phyloP scores from a whole-genome alignment of 2,329 filamentous ascomycete genomes.

The Neurospora crassa region DNA sequence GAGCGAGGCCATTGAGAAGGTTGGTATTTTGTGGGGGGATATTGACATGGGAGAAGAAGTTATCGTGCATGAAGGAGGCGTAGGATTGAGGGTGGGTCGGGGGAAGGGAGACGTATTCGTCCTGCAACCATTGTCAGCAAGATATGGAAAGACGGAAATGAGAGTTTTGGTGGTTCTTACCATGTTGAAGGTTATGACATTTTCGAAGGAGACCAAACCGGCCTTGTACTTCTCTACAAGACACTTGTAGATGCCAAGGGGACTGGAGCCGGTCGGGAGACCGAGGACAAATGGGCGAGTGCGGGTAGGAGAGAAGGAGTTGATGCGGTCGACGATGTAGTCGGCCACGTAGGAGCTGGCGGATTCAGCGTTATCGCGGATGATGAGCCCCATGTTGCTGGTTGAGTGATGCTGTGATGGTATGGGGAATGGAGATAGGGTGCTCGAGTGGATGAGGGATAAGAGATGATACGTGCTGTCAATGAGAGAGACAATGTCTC shows the following conservation, averaged over 20 bases:
- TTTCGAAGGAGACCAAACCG: slow-evolving; percentile 39
- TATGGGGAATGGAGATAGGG: background rate
- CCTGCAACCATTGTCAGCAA: slow-evolving; percentile 40
- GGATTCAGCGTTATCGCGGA: slow-evolving; percentile 51
- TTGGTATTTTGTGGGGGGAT: slow-evolving; percentile 60
- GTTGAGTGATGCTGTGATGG: background rate
- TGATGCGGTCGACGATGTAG: slow-evolving; percentile 66
- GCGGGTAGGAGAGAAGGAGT: slow-evolving; percentile 53
- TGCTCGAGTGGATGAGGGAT: background rate
- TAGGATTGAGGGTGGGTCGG: slow-evolving; percentile 69
- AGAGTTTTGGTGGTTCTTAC: slow-evolving; percentile 8
- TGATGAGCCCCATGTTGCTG: slow-evolving; percentile 57
- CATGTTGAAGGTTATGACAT: slow-evolving; percentile 64
- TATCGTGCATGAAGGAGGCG: slow-evolving; percentile 74
- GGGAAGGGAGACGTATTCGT: slow-evolving; percentile 67
- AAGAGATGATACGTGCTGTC: background rate
- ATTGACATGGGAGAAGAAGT: slow-evolving; percentile 69
- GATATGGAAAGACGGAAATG: background rate
- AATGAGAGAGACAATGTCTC: background rate
- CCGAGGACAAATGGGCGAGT: slow-evolving; percentile 62
- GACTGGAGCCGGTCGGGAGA: slow-evolving; percentile 63
- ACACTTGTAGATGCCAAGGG: slow-evolving; percentile 58
- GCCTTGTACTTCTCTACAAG: slow-evolving; percentile 54
- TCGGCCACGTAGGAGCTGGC: slow-evolving; percentile 62
- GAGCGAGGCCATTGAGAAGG: slow-evolving; percentile 64